These are phyloP conservation scores for Ensete ventricosum DNA, from an alignment of 176 grass and related monocot species.

Conservation along the genomic window DNA sequence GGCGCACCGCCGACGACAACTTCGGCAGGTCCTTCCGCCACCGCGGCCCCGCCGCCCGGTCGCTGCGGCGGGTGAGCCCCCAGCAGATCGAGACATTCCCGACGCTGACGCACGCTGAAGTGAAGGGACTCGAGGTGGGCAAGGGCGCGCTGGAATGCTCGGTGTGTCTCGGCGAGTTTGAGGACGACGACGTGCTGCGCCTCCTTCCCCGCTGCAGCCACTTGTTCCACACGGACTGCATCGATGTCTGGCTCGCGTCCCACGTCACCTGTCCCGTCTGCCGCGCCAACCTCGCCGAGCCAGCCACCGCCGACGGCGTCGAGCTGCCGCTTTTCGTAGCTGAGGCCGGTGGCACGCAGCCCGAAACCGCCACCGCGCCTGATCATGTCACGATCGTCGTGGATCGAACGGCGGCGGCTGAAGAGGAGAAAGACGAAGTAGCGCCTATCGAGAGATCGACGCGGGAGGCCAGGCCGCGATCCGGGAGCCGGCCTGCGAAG, in stretches of 20 bases:
- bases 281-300: slow-evolving; percentile 33
- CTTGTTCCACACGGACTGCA: slow-evolving; percentile 61
- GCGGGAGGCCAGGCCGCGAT: slow-evolving; percentile 47
- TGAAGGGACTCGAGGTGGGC: slow-evolving; percentile 38
- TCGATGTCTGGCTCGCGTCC: slow-evolving; percentile 57
- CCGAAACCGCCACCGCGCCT: slow-evolving; percentile 1
- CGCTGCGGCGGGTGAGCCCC: slow-evolving; percentile 23
- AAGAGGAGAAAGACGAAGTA: slow-evolving; percentile 21
- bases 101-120: slow-evolving; percentile 52
- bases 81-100: slow-evolving; percentile 44
- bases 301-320: not conserved
- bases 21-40: not conserved
- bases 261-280: slow-evolving; percentile 81
- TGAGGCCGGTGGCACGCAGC: slow-evolving; percentile 15
- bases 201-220: slow-evolving; percentile 58
- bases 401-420: not conserved
- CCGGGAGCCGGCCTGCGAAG: slow-evolving; percentile 24
- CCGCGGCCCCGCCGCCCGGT: slow-evolving; percentile 7
- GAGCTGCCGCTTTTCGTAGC: not conserved
- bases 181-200: slow-evolving; percentile 52
- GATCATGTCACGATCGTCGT: slow-evolving; percentile 36
- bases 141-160: slow-evolving; percentile 66
- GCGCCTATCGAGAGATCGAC: slow-evolving; percentile 42
- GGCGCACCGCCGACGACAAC: slow-evolving; percentile 17
- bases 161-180: slow-evolving; percentile 70